phyloP scores from a whole-genome alignment of 2,329 filamentous ascomycete genomes.

The Ophiocordyceps robertsii region DNA sequence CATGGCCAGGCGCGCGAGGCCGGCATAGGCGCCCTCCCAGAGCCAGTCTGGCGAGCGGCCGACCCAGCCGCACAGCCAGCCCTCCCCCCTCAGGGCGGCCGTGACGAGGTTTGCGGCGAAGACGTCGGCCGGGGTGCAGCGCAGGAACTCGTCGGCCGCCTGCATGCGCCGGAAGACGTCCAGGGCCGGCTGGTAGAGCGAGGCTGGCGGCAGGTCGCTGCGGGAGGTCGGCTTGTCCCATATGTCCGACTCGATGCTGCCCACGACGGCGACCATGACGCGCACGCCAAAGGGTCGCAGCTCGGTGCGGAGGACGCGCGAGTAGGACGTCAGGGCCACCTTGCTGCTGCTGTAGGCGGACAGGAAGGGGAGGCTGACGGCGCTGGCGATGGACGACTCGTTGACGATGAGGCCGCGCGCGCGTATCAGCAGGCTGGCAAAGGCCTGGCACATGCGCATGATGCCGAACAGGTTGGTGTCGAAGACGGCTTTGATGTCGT shows the following conservation, averaged over 20 bases:
- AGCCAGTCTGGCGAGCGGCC: background rate
- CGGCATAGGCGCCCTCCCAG: background rate
- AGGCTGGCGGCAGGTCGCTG: conserved; percentile 24
- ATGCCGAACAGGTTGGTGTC: conserved; percentile 45
- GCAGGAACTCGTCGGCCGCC: background rate
- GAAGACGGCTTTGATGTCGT: conserved; percentile 38
- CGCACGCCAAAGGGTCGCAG: conserved; percentile 39
- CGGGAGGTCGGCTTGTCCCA: conserved; percentile 24
- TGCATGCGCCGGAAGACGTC: conserved; percentile 18
- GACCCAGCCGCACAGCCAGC: background rate
- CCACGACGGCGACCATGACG: conserved; percentile 43
- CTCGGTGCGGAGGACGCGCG: conserved; percentile 38
- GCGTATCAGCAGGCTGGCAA: conserved; percentile 33
- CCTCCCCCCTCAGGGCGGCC: background rate
- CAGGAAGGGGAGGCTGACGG: conserved; percentile 39
- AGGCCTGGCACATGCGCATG: conserved; percentile 41
- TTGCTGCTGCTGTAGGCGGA: conserved; percentile 42
- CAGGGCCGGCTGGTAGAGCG: conserved; percentile 31
- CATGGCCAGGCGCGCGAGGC: background rate
- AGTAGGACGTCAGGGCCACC: conserved; percentile 38
- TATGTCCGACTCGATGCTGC: conserved; percentile 38
- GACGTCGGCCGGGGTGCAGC: background rate
- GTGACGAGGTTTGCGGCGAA: background rate
- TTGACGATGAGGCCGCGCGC: conserved; percentile 40
- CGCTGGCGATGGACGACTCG: conserved; percentile 36